Conservation (phyloP, 139 green algal genomes). For the Coelastrella sp. region DNA sequence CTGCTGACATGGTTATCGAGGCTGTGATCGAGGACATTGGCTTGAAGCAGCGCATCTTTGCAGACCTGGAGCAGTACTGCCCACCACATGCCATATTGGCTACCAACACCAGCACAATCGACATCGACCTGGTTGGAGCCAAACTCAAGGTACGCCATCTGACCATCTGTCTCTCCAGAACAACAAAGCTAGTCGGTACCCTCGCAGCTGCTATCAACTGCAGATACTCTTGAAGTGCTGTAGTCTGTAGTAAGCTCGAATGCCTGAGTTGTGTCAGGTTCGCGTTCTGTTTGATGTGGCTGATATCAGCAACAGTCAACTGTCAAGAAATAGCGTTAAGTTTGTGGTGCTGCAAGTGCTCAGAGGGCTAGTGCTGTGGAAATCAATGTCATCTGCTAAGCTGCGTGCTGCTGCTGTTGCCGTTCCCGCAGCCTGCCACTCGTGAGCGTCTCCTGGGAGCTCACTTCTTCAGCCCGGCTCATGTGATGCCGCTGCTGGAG, state of each 20-base stretch:
- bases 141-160: conserved; percentile 46
- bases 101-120: conserved; percentile 99
- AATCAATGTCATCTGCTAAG: not conserved
- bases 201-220: too few relatives aligned
- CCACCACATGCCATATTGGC: conserved; percentile 90
- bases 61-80: conserved; percentile 83
- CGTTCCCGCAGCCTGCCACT: conserved; percentile 51
- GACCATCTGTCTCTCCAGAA: too few relatives aligned
- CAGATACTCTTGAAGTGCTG: too few relatives aligned
- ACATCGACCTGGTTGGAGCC: conserved; percentile 90
- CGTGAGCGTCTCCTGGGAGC: conserved; percentile 91
- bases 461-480: conserved; percentile 97
- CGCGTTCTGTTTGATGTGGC: too few relatives aligned
- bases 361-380: too few relatives aligned
- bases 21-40: conserved; percentile 95
- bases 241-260: too few relatives aligned
- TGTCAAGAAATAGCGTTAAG: too few relatives aligned
- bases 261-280: too few relatives aligned
- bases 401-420: not conserved
- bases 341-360: too few relatives aligned
- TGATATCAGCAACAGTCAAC: too few relatives aligned
- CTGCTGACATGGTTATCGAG: too few relatives aligned
- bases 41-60: conserved; percentile 96
- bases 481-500: conserved; percentile 99
- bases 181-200: too few relatives aligned